Conservation (phyloP, 1,139 yeast genomes). For the Pichia kudriavzevii region DNA sequence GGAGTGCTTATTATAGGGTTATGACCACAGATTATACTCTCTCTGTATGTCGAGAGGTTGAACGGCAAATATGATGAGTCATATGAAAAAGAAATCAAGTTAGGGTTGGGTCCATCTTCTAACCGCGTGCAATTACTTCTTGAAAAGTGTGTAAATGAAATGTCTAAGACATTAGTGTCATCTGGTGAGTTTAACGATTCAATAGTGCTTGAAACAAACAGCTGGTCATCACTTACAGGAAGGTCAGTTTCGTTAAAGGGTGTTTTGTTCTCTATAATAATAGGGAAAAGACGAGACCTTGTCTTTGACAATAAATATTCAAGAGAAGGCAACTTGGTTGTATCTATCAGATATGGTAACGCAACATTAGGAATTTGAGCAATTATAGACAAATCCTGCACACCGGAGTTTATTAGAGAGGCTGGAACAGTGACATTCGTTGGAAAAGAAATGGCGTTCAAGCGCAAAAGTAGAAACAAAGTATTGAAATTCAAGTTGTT, state of each 20-base stretch:
- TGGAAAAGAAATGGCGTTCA: slow-evolving; percentile 25
- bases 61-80: slow-evolving; percentile 28
- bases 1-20: slow-evolving; percentile 49
- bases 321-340: slow-evolving; percentile 34
- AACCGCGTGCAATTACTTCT: no score
- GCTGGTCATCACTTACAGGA: no score
- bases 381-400: slow-evolving; percentile 7
- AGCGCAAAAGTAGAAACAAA: slow-evolving; percentile 45
- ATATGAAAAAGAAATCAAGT: slow-evolving; percentile 23
- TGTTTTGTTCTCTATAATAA: slow-evolving; percentile 30
- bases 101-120: no score
- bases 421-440: background rate
- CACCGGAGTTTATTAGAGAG: slow-evolving; percentile 4
- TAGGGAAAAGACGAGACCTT: slow-evolving; percentile 36
- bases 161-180: no score
- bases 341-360: slow-evolving; percentile 8
- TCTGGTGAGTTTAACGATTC: no score
- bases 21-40: slow-evolving; percentile 46
- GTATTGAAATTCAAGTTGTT: slow-evolving; percentile 49
- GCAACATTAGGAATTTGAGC: slow-evolving; percentile 4
- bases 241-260: slow-evolving; percentile 24
- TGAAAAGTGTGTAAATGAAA: no score
- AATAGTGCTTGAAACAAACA: no score
- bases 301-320: slow-evolving; percentile 35
- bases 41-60: slow-evolving; percentile 29